Conservation (phyloP, 768 basidiomycete genomes). For the Mycena galopus region DNA sequence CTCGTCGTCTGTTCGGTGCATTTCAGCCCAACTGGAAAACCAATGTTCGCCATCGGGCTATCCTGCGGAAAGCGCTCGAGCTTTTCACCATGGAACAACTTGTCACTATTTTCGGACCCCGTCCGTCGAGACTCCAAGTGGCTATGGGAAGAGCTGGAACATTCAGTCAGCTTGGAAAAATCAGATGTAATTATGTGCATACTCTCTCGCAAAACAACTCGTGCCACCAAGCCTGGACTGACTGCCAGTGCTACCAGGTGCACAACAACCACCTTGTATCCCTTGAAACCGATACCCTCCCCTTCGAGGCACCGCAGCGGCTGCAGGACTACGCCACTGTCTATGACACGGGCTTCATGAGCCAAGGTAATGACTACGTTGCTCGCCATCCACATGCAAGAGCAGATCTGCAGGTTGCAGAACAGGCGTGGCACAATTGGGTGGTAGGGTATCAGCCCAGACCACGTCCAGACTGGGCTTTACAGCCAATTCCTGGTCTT, state of each 20-base stretch:
- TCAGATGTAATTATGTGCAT: not conserved
- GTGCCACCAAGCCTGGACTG: not conserved
- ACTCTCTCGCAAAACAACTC: not conserved
- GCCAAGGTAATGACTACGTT: not conserved
- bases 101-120: too few relatives aligned
- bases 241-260: not conserved
- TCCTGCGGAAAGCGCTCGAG: too few relatives aligned
- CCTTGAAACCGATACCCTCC: not conserved
- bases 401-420: not conserved
- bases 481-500: slow-evolving; percentile 9
- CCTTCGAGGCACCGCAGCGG: not conserved
- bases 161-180: too few relatives aligned
- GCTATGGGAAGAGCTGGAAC: too few relatives aligned
- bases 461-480: slow-evolving; percentile 9
- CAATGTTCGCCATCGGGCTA: too few relatives aligned
- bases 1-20: too few relatives aligned
- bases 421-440: slow-evolving; percentile 21
- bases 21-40: too few relatives aligned
- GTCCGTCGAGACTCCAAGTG: too few relatives aligned
- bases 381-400: not conserved
- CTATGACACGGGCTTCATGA: slow-evolving; percentile 6
- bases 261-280: not conserved
- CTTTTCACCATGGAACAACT: too few relatives aligned
- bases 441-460: not conserved
- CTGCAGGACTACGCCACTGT: not conserved